phyloP scores from a whole-genome alignment of 768 basidiomycete species.

The Leccinum longicurvipes region DNA sequence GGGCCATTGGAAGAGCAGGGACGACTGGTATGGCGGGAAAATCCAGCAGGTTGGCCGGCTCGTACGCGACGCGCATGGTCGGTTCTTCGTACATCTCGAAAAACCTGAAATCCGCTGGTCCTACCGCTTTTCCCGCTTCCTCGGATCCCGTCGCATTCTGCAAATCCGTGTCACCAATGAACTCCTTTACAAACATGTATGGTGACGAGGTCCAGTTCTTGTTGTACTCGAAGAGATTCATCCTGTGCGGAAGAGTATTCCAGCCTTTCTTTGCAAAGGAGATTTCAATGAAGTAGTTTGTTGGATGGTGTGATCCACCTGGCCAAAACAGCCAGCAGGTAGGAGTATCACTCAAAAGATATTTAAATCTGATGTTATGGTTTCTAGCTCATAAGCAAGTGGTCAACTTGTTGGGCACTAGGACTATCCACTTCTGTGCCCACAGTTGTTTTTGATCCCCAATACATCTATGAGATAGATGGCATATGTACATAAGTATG shows the following conservation, averaged over 20 bases:
- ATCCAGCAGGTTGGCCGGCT: constrained; percentile 46
- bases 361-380: not conserved
- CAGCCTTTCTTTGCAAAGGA: constrained; percentile 66
- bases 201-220: constrained; percentile 23
- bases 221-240: constrained; percentile 44
- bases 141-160: constrained; percentile 62
- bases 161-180: constrained; percentile 51
- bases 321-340: constrained; percentile 57
- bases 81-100: constrained; percentile 48
- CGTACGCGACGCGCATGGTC: not conserved
- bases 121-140: constrained; percentile 59
- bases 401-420: constrained; percentile 59
- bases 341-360: constrained; percentile 7
- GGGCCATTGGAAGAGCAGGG: constrained; percentile 48
- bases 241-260: constrained; percentile 65
- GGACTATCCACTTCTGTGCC: constrained; percentile 68
- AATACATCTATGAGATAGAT: constrained; percentile 46
- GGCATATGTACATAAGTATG: constrained; percentile 51
- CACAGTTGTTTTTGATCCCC: constrained; percentile 45
- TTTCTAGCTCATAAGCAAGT: constrained; percentile 63
- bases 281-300: constrained; percentile 43
- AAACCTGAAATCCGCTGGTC: constrained; percentile 58
- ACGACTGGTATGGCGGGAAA: constrained; percentile 65
- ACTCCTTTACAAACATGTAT: constrained; percentile 35
- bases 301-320: constrained; percentile 66